Percentiles rank a stretch among this genome's conserved stretches.
Conservation (phyloP, 2,329 filamentous ascomycete genomes). For the Verruconis gallopava region DNA sequence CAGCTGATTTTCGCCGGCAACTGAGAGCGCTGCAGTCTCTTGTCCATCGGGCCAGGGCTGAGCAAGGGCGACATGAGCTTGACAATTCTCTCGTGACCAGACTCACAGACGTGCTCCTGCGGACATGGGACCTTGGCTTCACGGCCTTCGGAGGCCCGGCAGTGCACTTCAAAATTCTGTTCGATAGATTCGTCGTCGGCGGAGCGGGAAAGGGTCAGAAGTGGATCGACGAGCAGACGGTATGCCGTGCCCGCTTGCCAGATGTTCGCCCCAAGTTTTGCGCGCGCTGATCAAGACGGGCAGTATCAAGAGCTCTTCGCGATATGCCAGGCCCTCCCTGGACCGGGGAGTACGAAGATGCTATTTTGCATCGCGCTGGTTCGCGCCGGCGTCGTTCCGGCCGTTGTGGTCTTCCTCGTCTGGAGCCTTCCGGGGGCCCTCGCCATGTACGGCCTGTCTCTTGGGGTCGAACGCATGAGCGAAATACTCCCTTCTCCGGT, state of each 20-base stretch:
- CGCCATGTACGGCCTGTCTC: constrained; percentile 54
- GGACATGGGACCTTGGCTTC: constrained; percentile 48
- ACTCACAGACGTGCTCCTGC: constrained; percentile 16
- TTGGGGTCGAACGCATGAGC: constrained; percentile 50
- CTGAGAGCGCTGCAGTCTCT: not conserved
- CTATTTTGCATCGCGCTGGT: constrained; percentile 54
- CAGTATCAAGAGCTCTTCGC: constrained; percentile 63
- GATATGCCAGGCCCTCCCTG: constrained; percentile 54
- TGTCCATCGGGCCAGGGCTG: not conserved
- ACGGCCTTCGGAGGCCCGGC: constrained; percentile 55
- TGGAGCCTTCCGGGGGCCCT: constrained; percentile 58
- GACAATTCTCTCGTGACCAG: not conserved
- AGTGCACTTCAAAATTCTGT: constrained; percentile 57
- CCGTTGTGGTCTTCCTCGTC: constrained; percentile 46
- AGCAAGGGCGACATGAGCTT: not conserved
- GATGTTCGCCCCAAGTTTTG: too few relatives aligned
- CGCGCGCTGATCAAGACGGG: not conserved
- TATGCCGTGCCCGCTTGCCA: constrained; percentile 20
- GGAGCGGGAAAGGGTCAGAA: constrained; percentile 26
- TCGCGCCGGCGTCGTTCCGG: constrained; percentile 45
- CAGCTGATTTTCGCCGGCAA: too few relatives aligned
- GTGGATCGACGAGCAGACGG: constrained; percentile 59
- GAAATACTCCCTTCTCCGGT: constrained; percentile 46
- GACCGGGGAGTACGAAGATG: constrained; percentile 60
- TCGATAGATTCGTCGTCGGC: constrained; percentile 46